A percentile compares a stretch with the other conserved stretches of the same genome.
phyloP scores from a whole-genome alignment of 805 yeast genomes.

The Sugiyamaella floridensis region DNA sequence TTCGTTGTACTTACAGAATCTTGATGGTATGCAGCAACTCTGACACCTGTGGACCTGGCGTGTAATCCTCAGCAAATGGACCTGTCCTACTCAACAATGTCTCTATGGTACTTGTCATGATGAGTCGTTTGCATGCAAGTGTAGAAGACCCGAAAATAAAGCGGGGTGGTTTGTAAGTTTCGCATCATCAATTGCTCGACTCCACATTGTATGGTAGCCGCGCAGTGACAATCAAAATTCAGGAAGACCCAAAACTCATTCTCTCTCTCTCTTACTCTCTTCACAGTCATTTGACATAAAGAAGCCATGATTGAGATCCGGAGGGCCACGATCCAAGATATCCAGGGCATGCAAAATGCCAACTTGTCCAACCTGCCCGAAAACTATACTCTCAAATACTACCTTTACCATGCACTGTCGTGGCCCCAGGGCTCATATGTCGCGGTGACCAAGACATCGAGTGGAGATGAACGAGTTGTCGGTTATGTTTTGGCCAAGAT shows the following conservation, averaged over 20 bases:
- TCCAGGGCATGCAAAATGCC: slow-evolving; percentile 94
- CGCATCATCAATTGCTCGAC: too few species aligned
- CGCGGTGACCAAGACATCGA: slow-evolving; percentile 64
- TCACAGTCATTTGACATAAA: neutral
- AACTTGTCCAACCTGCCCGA: slow-evolving; percentile 89
- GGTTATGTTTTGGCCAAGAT: slow-evolving; percentile 94
- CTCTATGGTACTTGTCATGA: neutral
- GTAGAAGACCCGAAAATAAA: too few species aligned
- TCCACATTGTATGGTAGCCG: neutral
- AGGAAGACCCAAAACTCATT: neutral
- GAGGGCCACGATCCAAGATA: slow-evolving; percentile 76
- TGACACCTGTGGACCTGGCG: slow-evolving; percentile 11
- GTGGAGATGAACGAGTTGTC: slow-evolving; percentile 74
- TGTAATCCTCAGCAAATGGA: neutral
- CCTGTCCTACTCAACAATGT: neutral
- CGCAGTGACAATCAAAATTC: neutral
- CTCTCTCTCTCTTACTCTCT: neutral
- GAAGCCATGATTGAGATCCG: slow-evolving; percentile 58
- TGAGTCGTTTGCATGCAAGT: too few species aligned
- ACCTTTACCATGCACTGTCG: slow-evolving; percentile 84
- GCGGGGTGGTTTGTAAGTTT: too few species aligned
- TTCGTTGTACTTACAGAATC: slow-evolving; percentile 28
- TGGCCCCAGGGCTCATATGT: slow-evolving; percentile 99
- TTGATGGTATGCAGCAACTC: slow-evolving; percentile 25
- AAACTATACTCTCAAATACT: slow-evolving; percentile 85